Evolutionary conservation across 345 rosid species (phyloP).

Genomic region (Populus ilicifolia): DNA sequence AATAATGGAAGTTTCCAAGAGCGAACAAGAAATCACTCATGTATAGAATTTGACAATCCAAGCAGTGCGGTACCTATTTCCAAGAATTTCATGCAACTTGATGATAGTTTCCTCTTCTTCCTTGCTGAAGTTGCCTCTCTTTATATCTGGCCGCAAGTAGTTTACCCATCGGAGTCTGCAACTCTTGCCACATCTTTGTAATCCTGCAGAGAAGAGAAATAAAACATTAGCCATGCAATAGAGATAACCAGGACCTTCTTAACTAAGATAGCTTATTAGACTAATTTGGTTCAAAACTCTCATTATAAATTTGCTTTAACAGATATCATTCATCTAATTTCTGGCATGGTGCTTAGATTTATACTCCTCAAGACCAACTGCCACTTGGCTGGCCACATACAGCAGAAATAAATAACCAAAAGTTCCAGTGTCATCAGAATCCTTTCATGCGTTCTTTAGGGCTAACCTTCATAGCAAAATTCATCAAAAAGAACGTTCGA

Average conservation of each 20-base stretch:
- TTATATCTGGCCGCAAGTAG: slow-evolving; percentile 73
- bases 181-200: slow-evolving; percentile 74
- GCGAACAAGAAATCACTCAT: background rate
- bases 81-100: slow-evolving; percentile 58
- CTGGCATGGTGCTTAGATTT: background rate
- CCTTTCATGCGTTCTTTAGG: background rate
- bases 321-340: background rate
- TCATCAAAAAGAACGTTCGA: background rate
- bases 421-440: background rate
- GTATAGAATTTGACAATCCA: too few species aligned
- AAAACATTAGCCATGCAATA: background rate
- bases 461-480: background rate
- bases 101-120: slow-evolving; percentile 82
- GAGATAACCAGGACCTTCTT: background rate
- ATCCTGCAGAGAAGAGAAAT: slow-evolving; percentile 33
- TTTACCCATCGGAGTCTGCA: slow-evolving; percentile 78
- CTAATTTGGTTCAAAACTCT: background rate
- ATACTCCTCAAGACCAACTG: background rate
- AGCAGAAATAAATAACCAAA: background rate
- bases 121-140: slow-evolving; percentile 68
- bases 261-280: background rate
- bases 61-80: slow-evolving; percentile 50
- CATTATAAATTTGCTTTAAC: background rate
- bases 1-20: background rate
- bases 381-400: background rate